Conservation (phyloP, 1,139 yeast genomes). For the Saccharomyces uvarum region DNA sequence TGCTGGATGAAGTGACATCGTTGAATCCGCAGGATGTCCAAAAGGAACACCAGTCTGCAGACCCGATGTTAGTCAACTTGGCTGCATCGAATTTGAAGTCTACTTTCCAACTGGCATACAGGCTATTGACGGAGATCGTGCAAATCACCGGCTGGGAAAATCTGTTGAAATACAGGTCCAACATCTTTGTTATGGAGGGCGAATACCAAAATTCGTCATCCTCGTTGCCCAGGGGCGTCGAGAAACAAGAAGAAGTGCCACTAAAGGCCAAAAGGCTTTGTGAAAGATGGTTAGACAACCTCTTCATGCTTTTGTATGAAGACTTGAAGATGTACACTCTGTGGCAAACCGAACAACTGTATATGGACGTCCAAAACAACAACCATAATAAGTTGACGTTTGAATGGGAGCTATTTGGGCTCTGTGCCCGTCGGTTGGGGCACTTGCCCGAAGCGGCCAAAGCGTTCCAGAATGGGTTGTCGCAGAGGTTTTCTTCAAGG, state of each 20-base stretch:
- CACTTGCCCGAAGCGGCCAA: slow-evolving; percentile 77
- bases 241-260: slow-evolving; percentile 35
- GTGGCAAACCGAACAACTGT: slow-evolving; percentile 89
- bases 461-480: slow-evolving; percentile 69
- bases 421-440: slow-evolving; percentile 74
- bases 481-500: slow-evolving; percentile 70
- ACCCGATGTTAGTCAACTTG: slow-evolving; percentile 61
- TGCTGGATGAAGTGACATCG: slow-evolving; percentile 49
- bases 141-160: slow-evolving; percentile 85
- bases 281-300: slow-evolving; percentile 92
- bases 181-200: slow-evolving; percentile 94
- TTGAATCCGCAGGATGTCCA: slow-evolving; percentile 48
- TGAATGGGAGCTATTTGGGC: slow-evolving; percentile 92
- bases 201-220: slow-evolving; percentile 44
- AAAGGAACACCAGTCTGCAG: slow-evolving; percentile 47
- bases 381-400: slow-evolving; percentile 70
- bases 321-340: slow-evolving; percentile 83
- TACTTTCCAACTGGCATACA: slow-evolving; percentile 80
- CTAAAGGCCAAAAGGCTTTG: slow-evolving; percentile 62
- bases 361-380: slow-evolving; percentile 74
- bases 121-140: slow-evolving; percentile 67
- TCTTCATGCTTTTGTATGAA: slow-evolving; percentile 85
- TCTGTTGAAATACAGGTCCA: slow-evolving; percentile 71
- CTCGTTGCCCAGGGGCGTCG: slow-evolving; percentile 40
- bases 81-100: slow-evolving; percentile 82